Base-by-base conservation (phyloP, 2,329 filamentous ascomycete species). In the Grosmannia serpens region DNA sequence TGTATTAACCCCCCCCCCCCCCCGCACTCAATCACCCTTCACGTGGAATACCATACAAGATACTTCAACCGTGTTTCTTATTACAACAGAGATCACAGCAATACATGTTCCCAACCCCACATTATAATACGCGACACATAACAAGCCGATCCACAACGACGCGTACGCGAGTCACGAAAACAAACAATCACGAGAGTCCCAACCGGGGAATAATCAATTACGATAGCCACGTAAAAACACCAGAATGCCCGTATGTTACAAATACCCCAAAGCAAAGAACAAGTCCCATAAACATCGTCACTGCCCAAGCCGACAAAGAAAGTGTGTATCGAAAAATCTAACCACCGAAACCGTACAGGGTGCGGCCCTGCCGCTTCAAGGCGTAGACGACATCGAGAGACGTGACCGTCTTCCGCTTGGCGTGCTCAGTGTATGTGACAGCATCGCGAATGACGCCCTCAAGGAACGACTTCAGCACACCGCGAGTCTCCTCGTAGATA, bases 341-440 rank as follows among this genome's bases (percentile, higher is more conserved):
- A 82, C 88, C 88, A 82, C 88, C 88, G 82, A 91, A 91, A 79
- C 88, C 88, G 81, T 91, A 92, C 65, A 91, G 86, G 71, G 88
- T 88, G 70, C 87, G 81, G 70, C 83, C 83, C 76, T 86, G 83
- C 73, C 83, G 77, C 80, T 86, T 86, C 65, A 86, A 77, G 53
- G 82, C 82, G 66, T 85, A 86, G 72, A 85, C 83, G 27, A 86
- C 83, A 65, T 86, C 83, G 53, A 85, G 80, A 11, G 83, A 85
- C 41, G 83, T 88, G 73, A 89, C 86, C 17, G 86, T 88, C 84
- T 88, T 88, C 75, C 86, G 84, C 83, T 88, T 89, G 76, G 86
- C 86, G 77, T 88, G 85, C 77, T 88, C 85, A 59, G 85, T 88
- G 78, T 88, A 88, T 70, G 85, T 88, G 75, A 88, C 85, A 63